Evolutionary conservation across 1,284 basidiomycete species (phyloP).

Genomic region (Sporisorium sorghi): DNA sequence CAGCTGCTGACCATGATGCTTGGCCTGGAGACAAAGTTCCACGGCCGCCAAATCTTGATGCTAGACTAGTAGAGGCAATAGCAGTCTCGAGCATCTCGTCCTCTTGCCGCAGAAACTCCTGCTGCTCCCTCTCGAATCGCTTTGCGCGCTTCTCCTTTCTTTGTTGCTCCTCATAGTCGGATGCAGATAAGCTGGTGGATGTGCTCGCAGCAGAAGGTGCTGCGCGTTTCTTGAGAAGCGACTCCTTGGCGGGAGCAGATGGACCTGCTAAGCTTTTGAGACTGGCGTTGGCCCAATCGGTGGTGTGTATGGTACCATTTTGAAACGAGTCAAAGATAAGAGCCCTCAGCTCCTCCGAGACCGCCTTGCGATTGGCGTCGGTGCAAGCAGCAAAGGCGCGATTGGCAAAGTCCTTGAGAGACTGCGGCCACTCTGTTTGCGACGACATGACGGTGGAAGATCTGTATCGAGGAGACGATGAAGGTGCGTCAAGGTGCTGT

Average conservation of each 20-base stretch:
- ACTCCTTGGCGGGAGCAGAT: conserved; percentile 18
- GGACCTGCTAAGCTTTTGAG: conserved; percentile 77
- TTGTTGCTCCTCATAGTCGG: conserved; percentile 52
- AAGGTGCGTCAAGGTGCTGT: not conserved
- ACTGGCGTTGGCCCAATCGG: conserved; percentile 84
- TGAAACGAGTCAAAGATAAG: conserved; percentile 70
- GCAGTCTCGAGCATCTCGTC: conserved; percentile 53
- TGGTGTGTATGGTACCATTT: conserved; percentile 83
- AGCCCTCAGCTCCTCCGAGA: conserved; percentile 70
- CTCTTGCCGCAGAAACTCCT: conserved; percentile 53
- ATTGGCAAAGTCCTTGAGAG: conserved; percentile 64
- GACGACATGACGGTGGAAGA: conserved; percentile 28
- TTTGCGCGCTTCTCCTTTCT: conserved; percentile 65
- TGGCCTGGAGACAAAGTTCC: conserved; percentile 2
- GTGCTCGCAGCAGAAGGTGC: conserved; percentile 13
- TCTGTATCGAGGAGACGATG: not conserved
- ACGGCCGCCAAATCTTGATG: conserved; percentile 44
- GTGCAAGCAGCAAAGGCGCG: conserved; percentile 66
- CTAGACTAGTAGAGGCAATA: conserved; percentile 51
- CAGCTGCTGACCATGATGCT: conserved; percentile 34
- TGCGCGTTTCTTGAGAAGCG: conserved; percentile 45
- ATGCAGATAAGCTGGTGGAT: not conserved
- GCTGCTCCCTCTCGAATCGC: conserved; percentile 65
- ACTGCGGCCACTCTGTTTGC: conserved; percentile 58
- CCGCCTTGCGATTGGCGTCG: conserved; percentile 69